Evolutionary conservation across 805 yeast species (phyloP).

Genomic region (Saturnispora dispora): DNA sequence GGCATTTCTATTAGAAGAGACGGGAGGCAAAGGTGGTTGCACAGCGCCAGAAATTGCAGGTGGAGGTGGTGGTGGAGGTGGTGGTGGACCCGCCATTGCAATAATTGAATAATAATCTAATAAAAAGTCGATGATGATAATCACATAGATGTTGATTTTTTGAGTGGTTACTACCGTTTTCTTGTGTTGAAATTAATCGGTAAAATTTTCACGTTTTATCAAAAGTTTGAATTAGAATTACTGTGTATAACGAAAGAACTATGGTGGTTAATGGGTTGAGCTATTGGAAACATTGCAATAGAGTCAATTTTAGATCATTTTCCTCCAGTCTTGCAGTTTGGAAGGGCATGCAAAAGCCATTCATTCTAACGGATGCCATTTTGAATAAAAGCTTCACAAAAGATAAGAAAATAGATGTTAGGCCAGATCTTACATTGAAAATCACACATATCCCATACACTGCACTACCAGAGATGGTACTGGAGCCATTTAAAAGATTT

Average conservation of each 20-base stretch:
- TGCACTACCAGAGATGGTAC: constrained; percentile 17
- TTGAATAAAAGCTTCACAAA: background rate
- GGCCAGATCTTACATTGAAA: constrained; percentile 6
- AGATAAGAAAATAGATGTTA: background rate
- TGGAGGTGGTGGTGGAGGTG: constrained; percentile 52
- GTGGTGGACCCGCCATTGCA: constrained; percentile 36
- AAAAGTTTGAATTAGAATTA: background rate
- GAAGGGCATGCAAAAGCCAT: background rate
- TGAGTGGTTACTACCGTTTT: background rate
- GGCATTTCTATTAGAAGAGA: constrained; percentile 38
- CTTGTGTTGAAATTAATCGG: background rate
- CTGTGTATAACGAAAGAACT: background rate
- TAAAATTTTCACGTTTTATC: background rate
- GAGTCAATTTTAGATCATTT: background rate
- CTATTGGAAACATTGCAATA: background rate
- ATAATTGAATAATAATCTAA: background rate
- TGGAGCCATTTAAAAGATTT: constrained; percentile 20
- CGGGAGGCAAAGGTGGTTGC: constrained; percentile 21
- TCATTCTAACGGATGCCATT: constrained; percentile 3
- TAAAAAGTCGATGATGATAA: background rate
- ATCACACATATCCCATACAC: constrained; percentile 15
- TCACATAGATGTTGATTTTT: background rate
- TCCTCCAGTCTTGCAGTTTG: background rate
- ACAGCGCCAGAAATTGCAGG: constrained; percentile 36
- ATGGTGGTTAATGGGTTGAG: background rate